Evolutionary conservation across 495 filamentous ascomycete genomes (phyloP), one percentile per base, ranked within the genome.

Genomic region (Cenococcum geophilum): DNA sequence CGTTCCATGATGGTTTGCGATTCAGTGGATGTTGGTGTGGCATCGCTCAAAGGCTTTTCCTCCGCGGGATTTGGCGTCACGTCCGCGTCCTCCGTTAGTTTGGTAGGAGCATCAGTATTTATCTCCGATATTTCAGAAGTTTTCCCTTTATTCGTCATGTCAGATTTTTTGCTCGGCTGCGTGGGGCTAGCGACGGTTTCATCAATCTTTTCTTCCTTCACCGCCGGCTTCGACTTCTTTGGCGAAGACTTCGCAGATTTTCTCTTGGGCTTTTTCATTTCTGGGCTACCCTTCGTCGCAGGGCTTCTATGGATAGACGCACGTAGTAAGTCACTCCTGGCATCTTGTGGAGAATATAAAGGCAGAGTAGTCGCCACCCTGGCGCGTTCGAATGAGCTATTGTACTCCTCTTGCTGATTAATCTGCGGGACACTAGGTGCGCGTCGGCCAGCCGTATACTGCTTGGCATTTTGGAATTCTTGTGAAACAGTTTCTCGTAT

Each of bases 331-430:
- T 23, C 54, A 12, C 54, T 56, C 16, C 54, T 37, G 5, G 54
- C 54, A n/a, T 56, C 54, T 32, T 56, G 54, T 8, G 54, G 54
- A 40, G 54, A 56, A 43, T 56, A 56, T 22, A 25, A 27, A 6
- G 54, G 5, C 20, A 23, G 3, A 27, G 1, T 32, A 22, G 49
- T 10, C 8, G 49, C 1, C 1, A 4, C 11, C 2, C 12, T 45
- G 18, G 18, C 11, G 11, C 4, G 40, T 45, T 18, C 4, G 11
- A 18, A 14, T 45, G 40, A 45, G 14, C 12, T 45, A 10, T 45
- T 45, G 11, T 14, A 10, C 27, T 6, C 27, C 6, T 32, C 27
- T 32, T 6, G 27, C 27, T 32, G 27, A 6, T 32, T 32, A 32
- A 32, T 32, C 2, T 32, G 27, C 3, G 27, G 27, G 27, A 32